Base-by-base conservation (phyloP, 805 yeast species). In the Yarrowia divulgata region DNA sequence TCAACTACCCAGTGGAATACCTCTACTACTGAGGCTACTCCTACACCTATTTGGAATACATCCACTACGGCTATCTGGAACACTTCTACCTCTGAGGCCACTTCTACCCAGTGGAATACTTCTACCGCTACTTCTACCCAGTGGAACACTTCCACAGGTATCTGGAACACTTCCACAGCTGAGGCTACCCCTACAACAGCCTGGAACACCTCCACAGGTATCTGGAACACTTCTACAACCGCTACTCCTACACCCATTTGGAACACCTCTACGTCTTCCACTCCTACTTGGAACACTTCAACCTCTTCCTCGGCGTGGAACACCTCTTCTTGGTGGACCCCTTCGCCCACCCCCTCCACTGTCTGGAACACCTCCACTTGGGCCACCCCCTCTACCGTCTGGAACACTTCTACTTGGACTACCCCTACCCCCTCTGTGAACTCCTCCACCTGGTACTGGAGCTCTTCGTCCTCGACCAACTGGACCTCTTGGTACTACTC, bases 401-500 rank as follows among this genome's bases (percentile, higher is more conserved):
- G 60, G 45, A 39, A 39, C 58, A 35, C 58, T 18, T 52, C 62
- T 3, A 18, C 57, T 18, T 18, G 32, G 18, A 43, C 60, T 4
- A 54, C 60, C 14, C 45, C 60, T 23, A 54, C 60, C 6, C 39
- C 55, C 8, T 4, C n/a, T 10, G 40, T n/a, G 58, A 29, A 52
- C 58, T 12, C 32, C 32, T 52, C 58, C 3, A 29, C 57, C 43
- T 39, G 43, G 43, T 16, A 3, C n/a, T 39, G 43, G 43, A 39
- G n/a, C 43, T 39, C 43, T 14, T 34, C 37, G 8, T 54, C 60
- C 3, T 19, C 60, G 29, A n/a, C 8, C 8, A 16, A 54, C 35
- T 54, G 60, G 60, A 54, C 45, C 8, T 54, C 60, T 13, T 39
- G 60, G 60, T 35, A 52, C 43, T 35, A 35, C 43, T 32, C 35